Conservation (phyloP, 176 grass and related monocot species). For the Elaeis guineensis region DNA sequence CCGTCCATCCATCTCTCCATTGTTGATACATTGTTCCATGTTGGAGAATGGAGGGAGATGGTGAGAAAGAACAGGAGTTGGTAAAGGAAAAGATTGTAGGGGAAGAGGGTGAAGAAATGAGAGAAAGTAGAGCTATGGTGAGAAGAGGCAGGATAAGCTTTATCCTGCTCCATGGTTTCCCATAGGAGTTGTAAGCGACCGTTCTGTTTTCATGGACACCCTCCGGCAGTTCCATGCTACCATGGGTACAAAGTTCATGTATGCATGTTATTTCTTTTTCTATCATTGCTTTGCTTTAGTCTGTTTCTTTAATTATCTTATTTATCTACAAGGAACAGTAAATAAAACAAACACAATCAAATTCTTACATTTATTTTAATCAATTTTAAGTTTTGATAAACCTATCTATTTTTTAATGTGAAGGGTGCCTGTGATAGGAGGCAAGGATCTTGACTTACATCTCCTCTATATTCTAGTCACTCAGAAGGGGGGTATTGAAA, state of each 20-base stretch:
- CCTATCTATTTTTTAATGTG: background rate
- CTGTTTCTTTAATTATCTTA: too few species aligned
- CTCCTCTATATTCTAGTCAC: constrained; percentile 50
- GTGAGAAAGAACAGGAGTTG: too few species aligned
- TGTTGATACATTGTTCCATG: too few species aligned
- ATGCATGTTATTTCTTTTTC: background rate
- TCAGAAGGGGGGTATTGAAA: constrained; percentile 38
- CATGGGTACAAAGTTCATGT: constrained; percentile 50
- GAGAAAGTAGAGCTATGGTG: too few species aligned
- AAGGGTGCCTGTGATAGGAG: constrained; percentile 57
- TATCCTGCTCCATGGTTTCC: constrained; percentile 32
- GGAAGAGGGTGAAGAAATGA: too few species aligned
- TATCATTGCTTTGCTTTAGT: background rate
- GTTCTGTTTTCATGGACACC: constrained; percentile 36
- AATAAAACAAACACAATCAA: too few species aligned
- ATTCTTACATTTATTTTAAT: too few species aligned
- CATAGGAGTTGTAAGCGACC: constrained; percentile 29
- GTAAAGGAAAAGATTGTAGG: background rate
- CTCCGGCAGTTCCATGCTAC: constrained; percentile 36
- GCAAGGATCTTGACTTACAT: constrained; percentile 52
- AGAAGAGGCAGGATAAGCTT: constrained; percentile 13
- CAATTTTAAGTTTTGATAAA: too few species aligned
- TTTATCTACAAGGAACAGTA: too few species aligned
- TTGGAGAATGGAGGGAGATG: too few species aligned
- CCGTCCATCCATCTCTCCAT: too few species aligned